Evolutionary conservation across 1,284 basidiomycete species (phyloP), one percentile per base, ranked within the genome.

Genomic region (Malassezia psittaci): DNA sequence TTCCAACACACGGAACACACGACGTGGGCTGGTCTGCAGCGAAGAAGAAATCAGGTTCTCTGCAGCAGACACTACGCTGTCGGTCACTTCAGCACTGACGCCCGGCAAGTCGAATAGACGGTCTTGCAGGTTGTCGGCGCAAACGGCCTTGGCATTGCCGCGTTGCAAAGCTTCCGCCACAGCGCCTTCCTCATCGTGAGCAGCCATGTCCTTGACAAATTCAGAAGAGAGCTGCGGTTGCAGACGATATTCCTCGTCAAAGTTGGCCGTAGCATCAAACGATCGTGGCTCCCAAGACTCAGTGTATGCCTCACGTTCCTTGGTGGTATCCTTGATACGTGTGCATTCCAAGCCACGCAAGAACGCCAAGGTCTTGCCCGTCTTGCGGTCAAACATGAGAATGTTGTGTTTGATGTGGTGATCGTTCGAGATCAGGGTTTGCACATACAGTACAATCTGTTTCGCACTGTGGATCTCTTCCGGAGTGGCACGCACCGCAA

Each of bases 281-380:
- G 45, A 33, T 32, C 55, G 55, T 19, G 55, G 45, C 55, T 57
- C 55, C 55, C 55, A 57, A 16, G 37, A 45, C 43, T 57, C 55
- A 8, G 50, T 46, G 46, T 44, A 57, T 13, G 51, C 55, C 41
- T 57, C 55, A 36, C 50, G 50, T 37, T 48, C 46, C 16, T 44
- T 42, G n/a, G 39, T 38, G 12, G 55, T 52, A 46, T 57, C 55
- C 50, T 57, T 57, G 40, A 57, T 57, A 57, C 55, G 55, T 42
- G 50, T 52, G 50, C 55, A 57, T 51, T 57, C 55, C 10, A 57
- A 51, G 41, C 55, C 55, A 44, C 50, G 51, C 49, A 58, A 44
- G 52, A 54, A 53, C 16, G 47, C 57, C 5, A 58, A 44, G 7
- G 57, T 58, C 57, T 54, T 58, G 41, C 57, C 57, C 29, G 57